Evolutionary conservation across 306 rosid species (phyloP).

Genomic region (Purshia tridentata): DNA sequence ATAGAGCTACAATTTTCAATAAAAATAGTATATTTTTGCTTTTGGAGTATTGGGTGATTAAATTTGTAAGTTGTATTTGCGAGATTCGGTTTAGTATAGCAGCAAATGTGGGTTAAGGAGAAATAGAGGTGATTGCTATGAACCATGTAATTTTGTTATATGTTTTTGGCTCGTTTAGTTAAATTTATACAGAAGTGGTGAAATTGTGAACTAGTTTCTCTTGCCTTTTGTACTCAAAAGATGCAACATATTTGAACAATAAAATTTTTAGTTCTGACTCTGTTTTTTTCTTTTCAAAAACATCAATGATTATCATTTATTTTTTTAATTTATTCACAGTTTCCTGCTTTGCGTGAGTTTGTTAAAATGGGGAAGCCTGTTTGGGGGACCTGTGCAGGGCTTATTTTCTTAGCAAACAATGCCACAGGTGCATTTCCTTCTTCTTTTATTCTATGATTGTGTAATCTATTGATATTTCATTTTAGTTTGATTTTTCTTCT

Average conservation of each 20-base stretch:
- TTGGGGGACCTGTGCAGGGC: conserved; percentile 99
- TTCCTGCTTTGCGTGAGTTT: conserved; percentile 89
- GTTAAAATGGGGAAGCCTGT: conserved; percentile 93
- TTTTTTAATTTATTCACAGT: conserved; percentile 36
- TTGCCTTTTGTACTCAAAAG: background rate
- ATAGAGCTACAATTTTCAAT: background rate
- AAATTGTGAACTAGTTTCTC: background rate
- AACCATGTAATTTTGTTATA: conserved; percentile 1
- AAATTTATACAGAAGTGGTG: background rate
- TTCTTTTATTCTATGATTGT: background rate
- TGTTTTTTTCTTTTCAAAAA: too few relatives aligned
- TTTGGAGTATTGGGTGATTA: too few relatives aligned
- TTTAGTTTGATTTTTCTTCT: background rate
- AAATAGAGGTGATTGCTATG: background rate
- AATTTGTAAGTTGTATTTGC: background rate
- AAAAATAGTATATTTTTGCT: background rate
- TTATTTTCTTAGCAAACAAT: conserved; percentile 84
- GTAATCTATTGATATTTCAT: background rate
- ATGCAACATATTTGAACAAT: background rate
- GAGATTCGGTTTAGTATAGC: background rate
- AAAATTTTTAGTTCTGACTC: too few relatives aligned
- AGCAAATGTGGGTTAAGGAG: background rate
- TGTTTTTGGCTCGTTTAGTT: background rate
- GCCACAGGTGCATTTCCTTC: conserved; percentile 58
- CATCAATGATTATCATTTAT: background rate